phyloP scores from a whole-genome alignment of 2,329 filamentous ascomycete species.

The Aspergillus pseudonomiae region DNA sequence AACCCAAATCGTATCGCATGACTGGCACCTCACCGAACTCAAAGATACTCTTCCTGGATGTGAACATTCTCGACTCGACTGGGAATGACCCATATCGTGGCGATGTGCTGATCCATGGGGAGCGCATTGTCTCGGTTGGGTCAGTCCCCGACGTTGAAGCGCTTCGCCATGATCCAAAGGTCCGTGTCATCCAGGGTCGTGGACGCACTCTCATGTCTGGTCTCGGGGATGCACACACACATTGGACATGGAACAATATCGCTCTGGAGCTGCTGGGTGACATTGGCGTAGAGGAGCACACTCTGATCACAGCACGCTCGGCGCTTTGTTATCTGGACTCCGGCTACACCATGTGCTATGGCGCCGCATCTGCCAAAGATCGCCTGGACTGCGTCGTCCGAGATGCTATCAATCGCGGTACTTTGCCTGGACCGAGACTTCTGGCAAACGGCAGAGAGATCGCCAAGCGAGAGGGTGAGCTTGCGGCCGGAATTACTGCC shows the following conservation, averaged over 20 bases:
- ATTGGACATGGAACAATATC: constrained; percentile 52
- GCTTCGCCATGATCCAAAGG: constrained; percentile 33
- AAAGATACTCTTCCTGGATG: constrained; percentile 41
- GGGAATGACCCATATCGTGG: constrained; percentile 42
- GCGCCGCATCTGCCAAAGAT: constrained; percentile 52
- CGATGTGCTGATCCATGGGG: constrained; percentile 45
- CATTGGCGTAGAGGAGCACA: constrained; percentile 53
- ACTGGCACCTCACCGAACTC: neutral
- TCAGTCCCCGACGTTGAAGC: constrained; percentile 33
- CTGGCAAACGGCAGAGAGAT: constrained; percentile 56
- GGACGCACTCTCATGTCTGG: constrained; percentile 55
- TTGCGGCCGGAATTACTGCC: constrained; percentile 48
- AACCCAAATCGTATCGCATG: neutral
- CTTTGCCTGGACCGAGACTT: constrained; percentile 52
- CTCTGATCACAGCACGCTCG: constrained; percentile 46
- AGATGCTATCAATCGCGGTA: constrained; percentile 53
- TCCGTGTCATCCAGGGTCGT: constrained; percentile 43
- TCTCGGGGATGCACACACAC: constrained; percentile 50
- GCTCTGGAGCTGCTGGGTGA: constrained; percentile 47
- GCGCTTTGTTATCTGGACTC: constrained; percentile 53
- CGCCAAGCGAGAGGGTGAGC: constrained; percentile 47
- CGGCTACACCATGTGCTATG: constrained; percentile 53
- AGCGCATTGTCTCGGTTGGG: constrained; percentile 40
- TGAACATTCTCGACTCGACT: constrained; percentile 46
- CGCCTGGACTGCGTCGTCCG: constrained; percentile 52